Evolutionary conservation across 148 eudicot species (phyloP).

Genomic region (Rhododendron kiyosumense): DNA sequence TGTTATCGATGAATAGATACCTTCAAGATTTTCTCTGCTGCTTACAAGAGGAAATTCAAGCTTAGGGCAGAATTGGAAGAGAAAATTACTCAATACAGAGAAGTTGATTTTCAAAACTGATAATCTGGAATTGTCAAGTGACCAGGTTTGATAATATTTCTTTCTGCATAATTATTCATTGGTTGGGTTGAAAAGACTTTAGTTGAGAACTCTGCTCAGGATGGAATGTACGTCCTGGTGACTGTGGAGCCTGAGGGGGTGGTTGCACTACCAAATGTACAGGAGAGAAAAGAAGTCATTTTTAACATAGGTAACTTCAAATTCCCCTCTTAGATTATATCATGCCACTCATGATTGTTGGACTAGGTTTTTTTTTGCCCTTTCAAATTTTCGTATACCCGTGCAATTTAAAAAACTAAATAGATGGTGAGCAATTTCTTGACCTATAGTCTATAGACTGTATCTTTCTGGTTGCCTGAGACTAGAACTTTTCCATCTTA

Average conservation of each 20-base stretch:
- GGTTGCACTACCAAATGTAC: constrained; percentile 64
- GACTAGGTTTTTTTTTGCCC: not conserved
- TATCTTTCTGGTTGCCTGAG: not conserved
- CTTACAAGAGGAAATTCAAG: constrained; percentile 48
- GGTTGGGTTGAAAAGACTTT: constrained; percentile 6
- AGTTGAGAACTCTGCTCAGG: constrained; percentile 30
- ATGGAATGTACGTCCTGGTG: constrained; percentile 46
- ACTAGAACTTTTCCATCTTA: not conserved
- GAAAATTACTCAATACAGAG: constrained; percentile 81
- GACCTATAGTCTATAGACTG: not conserved
- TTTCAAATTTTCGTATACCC: not conserved
- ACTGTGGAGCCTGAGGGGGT: constrained; percentile 83
- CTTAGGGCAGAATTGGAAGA: constrained; percentile 35
- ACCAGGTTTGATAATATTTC: constrained; percentile 41
- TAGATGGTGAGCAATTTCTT: not conserved
- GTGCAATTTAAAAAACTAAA: not conserved
- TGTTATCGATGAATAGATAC: constrained; percentile 45
- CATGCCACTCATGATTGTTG: not conserved
- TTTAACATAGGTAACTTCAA: constrained; percentile 67
- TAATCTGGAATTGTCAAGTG: constrained; percentile 22
- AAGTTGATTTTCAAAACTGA: constrained; percentile 76
- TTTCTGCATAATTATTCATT: not conserved
- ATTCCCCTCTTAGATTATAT: not conserved
- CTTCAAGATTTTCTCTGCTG: constrained; percentile 65
- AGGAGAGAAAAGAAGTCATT: constrained; percentile 59